Base-by-base conservation (phyloP, 2,329 filamentous ascomycete genomes). In the Fusarium annulatum region DNA sequence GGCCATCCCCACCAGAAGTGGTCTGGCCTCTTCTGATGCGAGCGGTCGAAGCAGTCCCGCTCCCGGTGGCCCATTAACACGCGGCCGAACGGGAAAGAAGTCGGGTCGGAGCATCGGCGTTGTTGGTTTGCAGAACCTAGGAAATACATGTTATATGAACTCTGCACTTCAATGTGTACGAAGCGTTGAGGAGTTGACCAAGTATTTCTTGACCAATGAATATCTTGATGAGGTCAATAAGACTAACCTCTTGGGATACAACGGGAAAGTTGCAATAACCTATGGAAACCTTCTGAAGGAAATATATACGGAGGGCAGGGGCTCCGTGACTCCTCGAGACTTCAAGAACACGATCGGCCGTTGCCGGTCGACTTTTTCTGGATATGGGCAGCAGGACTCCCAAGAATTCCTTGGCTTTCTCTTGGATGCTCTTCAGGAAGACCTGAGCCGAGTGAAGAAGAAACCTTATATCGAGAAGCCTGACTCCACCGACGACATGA, bases 141-240 rank as follows among this genome's bases (percentile, higher is more conserved):
- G 96, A 55, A 99, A 99, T 79, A 98, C 96, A 0, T 99, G 96
- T 83, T 99, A 99, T 84, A 98, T 98, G 95, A 98, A 98, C 82
- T 97, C 96, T 28, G 96, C 96, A 15, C 86, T 98, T 61, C 96
- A 99, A 81, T 99, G 96, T 81, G 90, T 99, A 58, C 91, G 96
- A 57, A 97, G 94, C 76, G 95, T 98, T 0, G 94, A 97, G 79
- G 96, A 99, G 82, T 85, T 99, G 72, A 96, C 94, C 9, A 92
- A 95, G 78, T 99, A 97, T 82, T 98, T 99, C 82, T 83, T 98
- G 56, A 87, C 89, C 57, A 88, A 91, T 67, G 88, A 92, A 70
- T 95, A 94, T 83, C 90, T 92, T 77, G 85, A 87, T 58, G 96
- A 99, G 78, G 88, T 98, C 74, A 99, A 99, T 81, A 87, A 89